A percentile compares a stretch with the other conserved stretches of the same genome.
phyloP scores from a whole-genome alignment of 2,329 filamentous ascomycete genomes.

The Ophiocordyceps australis region DNA sequence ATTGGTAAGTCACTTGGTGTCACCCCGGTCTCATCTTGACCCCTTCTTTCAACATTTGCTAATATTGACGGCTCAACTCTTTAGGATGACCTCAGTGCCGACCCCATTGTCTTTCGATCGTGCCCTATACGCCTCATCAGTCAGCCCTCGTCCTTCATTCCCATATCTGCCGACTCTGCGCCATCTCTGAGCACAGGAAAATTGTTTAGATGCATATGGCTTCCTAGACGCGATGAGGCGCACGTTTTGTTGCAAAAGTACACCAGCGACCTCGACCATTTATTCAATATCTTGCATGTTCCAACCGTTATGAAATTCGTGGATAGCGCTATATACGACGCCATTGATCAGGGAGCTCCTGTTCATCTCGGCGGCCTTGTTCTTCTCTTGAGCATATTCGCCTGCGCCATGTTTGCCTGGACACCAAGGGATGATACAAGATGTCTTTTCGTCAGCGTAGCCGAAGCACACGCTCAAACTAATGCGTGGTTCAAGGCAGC shows the following conservation, averaged over 20 bases:
- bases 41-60: too few species aligned
- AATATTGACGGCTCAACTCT: neutral
- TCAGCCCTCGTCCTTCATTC: slow-evolving; percentile 13
- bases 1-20: slow-evolving; percentile 13
- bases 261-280: slow-evolving; percentile 10
- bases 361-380: slow-evolving; percentile 9
- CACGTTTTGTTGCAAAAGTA: slow-evolving; percentile 12
- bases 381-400: slow-evolving; percentile 11
- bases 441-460: slow-evolving; percentile 8
- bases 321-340: slow-evolving; percentile 12
- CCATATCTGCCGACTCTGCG: slow-evolving; percentile 8
- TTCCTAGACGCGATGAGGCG: slow-evolving; percentile 13
- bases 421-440: slow-evolving; percentile 9
- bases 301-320: slow-evolving; percentile 10
- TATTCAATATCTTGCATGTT: slow-evolving; percentile 13
- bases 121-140: slow-evolving; percentile 14
- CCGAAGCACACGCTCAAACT: slow-evolving; percentile 11
- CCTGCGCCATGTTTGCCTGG: slow-evolving; percentile 13
- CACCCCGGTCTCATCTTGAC: too few species aligned
- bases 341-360: slow-evolving; percentile 7
- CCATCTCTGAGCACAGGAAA: slow-evolving; percentile 8
- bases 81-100: slow-evolving; percentile 12
- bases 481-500: slow-evolving; percentile 14
- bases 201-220: slow-evolving; percentile 14
- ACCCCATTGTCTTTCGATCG: slow-evolving; percentile 13